Base-by-base conservation (phyloP, 768 basidiomycete species). In the Boletus pseudopeckii region DNA sequence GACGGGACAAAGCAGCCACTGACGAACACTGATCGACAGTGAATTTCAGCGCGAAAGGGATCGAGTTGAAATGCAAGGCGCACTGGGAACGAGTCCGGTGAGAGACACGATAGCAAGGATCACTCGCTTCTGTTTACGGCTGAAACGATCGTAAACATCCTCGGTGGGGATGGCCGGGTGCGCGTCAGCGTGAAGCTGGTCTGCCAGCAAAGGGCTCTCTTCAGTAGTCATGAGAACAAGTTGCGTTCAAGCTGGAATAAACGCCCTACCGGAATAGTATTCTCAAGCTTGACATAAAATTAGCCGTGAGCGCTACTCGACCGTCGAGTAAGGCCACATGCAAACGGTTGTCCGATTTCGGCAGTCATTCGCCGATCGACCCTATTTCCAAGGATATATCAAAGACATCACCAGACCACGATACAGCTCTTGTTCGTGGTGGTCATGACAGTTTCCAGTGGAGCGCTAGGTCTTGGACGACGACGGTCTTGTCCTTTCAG, bases 1-100 rank as follows among this genome's bases (percentile, higher is more conserved):
- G 83, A 82, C 0, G 89, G 89, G 3, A 89, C 76, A 65, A 92
- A 90, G 1, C 81, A 81, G 0, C 81, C 84, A 7, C 80, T 72
- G 0, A 86, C 81, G 54, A 92, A 83, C 36, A 86, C 89, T 92
- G 50, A 1, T 43, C 15, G 32, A 59, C 15, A 44, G 30, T 34
- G 40, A 22, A 43, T 14, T 20, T 45, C 26, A 32, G n/a, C 14
- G 42, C 41, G 6, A 37, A 39, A 40, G 30, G 24, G 20, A 34
- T 15, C 2, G 38, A 37, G 53, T 37, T n/a, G 7, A 39, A 34
- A 45, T 41, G 36, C 10, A 52, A 39, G 13, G 58, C 79, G 45
- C 60, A 90, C 88, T 73, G 20, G 83, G 83, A 48, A 90, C 68
- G 24, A 90, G 70, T 6, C 84, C 87, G 40, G 79, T 79, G 56